phyloP scores from a whole-genome alignment of 306 rosid species.

The Pterocarpus santalinus region DNA sequence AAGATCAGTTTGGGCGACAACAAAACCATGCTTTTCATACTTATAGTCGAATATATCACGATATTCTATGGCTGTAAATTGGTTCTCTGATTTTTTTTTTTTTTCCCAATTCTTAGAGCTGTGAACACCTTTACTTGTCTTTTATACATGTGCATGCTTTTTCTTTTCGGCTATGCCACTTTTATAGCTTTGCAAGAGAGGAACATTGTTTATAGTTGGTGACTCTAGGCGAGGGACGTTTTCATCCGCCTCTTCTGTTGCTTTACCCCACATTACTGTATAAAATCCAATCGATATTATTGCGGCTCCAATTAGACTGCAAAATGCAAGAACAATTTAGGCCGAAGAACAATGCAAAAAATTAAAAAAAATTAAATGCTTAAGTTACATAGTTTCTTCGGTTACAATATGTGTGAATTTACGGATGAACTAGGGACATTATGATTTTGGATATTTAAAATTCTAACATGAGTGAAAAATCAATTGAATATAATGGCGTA shows the following conservation, averaged over 20 bases:
- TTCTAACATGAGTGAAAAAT: not conserved
- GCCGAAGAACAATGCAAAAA: not conserved
- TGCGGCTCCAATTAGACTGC: slow-evolving; percentile 56
- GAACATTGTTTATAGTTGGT: slow-evolving; percentile 45
- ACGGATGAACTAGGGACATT: not conserved
- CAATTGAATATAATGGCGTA: no score
- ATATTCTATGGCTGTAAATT: no score
- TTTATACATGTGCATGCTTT: slow-evolving; percentile 36
- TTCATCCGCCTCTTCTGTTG: slow-evolving; percentile 36
- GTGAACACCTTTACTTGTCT: not conserved
- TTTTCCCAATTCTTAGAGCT: not conserved
- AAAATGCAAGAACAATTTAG: slow-evolving; percentile 3
- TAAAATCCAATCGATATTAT: slow-evolving; percentile 29
- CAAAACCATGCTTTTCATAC: not conserved
- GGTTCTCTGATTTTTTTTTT: no score
- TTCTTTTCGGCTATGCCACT: slow-evolving; percentile 28
- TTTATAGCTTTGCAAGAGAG: slow-evolving; percentile 52
- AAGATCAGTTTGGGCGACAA: no score
- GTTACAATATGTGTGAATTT: not conserved
- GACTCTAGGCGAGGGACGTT: slow-evolving; percentile 47
- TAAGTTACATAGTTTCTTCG: not conserved
- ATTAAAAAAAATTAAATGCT: not conserved
- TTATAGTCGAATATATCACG: not conserved
- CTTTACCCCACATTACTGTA: slow-evolving; percentile 31
- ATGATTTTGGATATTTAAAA: not conserved